Base-by-base conservation (phyloP, 192 early-diverging fungal genomes). In the Entomortierella lignicola region DNA sequence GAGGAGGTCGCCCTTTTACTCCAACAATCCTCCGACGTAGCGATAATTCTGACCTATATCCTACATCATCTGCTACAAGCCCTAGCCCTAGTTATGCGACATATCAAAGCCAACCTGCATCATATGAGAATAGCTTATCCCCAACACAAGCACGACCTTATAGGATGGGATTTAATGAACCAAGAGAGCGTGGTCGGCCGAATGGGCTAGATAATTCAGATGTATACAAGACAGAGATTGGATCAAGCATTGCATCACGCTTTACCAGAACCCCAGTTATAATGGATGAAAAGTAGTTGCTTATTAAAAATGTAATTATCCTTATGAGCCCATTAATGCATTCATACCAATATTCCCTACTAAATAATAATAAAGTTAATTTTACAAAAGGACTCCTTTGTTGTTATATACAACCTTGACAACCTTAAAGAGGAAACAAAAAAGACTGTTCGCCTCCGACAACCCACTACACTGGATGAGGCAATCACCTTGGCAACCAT, bases 211-310 rank as follows among this genome's bases (percentile, higher is more conserved):
- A 77, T 43, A 67, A 75, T 29, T 51, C 60, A 31, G 73, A 77
- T 2, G 34, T 69, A 8, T 69, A 77, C 50, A 77, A 77, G 61
- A 47, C 66, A n/a, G 73, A 77, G 27, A 52, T 77, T 27, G 55
- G 31, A 23, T 8, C 56, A 4, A 41, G 48, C n/a, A 52, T 59
- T 7, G 50, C 59, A 4, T 48, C 73, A 21, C 65, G 73, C 12
- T 77, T 51, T 37, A n/a, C 73, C 17, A 32, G 37, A 47, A 58
- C 53, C 3, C 48, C 44, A 30, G 48, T 50, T 13, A 57, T 77
- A 43, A 63, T 77, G 66, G 61, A 77, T 27, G 73, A 77, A 52
- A 77, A 77, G 30, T 69, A 77, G 60, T 27, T 15, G n/a, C n/a
- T n/a, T n/a, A n/a, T n/a, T n/a, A n/a, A n/a, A n/a, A n/a, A n/a